Percentiles rank a stretch among this genome's conserved stretches.
These are phyloP conservation scores for Fagus crenata DNA, from an alignment of 306 rosid genomes.

Conservation along the genomic window DNA sequence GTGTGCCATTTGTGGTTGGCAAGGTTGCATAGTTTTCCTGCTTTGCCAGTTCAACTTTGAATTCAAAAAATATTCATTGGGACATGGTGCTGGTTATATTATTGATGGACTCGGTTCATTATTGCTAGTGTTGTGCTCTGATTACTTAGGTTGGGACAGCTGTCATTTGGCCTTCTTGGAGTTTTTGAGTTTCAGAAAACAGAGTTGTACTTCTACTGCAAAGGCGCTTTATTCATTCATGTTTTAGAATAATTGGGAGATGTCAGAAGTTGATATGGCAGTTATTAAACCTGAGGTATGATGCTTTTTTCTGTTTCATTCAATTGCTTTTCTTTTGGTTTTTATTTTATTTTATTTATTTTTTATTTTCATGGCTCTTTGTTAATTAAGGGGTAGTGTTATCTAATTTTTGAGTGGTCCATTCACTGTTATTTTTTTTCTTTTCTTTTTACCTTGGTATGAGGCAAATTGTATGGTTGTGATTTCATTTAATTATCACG, in stretches of 20 bases:
- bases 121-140: background rate
- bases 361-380: background rate
- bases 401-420: background rate
- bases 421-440: background rate
- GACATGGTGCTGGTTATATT: background rate
- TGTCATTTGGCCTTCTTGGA: constrained; percentile 9
- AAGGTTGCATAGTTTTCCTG: background rate
- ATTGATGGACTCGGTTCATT: background rate
- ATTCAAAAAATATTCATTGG: background rate
- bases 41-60: constrained; percentile 1
- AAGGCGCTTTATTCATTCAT: background rate
- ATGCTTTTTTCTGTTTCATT: background rate
- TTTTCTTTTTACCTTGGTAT: background rate
- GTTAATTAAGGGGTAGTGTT: background rate
- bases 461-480: background rate
- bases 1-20: background rate
- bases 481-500: background rate
- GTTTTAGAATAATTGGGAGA: constrained; percentile 29
- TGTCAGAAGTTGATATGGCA: constrained; percentile 79
- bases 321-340: background rate
- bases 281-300: constrained; percentile 84
- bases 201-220: background rate
- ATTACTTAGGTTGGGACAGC: background rate
- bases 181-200: background rate
- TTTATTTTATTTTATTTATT: background rate